Base-by-base conservation (phyloP, 2,329 filamentous ascomycete genomes). In the Stachybotrys elegans region DNA sequence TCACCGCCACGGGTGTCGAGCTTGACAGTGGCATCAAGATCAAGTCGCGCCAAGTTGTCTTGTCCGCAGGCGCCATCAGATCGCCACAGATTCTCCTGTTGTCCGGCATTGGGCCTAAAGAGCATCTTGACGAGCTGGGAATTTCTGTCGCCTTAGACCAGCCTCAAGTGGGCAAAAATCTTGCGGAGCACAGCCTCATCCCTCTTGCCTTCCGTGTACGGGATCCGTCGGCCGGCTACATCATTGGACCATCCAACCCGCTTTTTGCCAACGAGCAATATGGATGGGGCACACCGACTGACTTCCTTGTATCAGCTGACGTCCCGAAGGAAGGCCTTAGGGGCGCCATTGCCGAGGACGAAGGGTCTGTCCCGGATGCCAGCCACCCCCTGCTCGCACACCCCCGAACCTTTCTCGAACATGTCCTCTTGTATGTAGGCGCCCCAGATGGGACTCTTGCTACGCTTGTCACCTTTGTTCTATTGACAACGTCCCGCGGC, bases 111-210 rank as follows among this genome's bases (percentile, higher is more conserved):
- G 73, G 73, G 0, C 70, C 70, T 0, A 55, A 57, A 1, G 49
- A 43, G 1, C 60, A 72, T 17, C 58, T 75, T 1, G 47, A 57
- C 16, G 54, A 56, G 36, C 53, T 60, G 25, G 49, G 49, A 6
- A 65, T 68, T 44, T 57, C 66, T 4, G 63, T 78, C 5, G 48
- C 78, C 29, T 58, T 61, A 3, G 69, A 81, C 50, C 65, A 76
- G 1, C 76, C 76, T 0, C 78, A 75, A 31, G 77, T 83, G 5
- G 79, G 79, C 19, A 68, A 62, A 14, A 81, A 81, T 57, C 63
- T 83, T 11, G 32, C 32, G 9, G 32, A 35, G 9, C 32, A 35
- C 17, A 16, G 32, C 32, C 17, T 35, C 9, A 9, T 35, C 17
- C 7, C 32, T 8, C 16, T 35, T 19, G 32, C 9, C 32, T 35